Evolutionary conservation across 1,284 basidiomycete species (phyloP).

Genomic region (Cryptococcus sp.): DNA sequence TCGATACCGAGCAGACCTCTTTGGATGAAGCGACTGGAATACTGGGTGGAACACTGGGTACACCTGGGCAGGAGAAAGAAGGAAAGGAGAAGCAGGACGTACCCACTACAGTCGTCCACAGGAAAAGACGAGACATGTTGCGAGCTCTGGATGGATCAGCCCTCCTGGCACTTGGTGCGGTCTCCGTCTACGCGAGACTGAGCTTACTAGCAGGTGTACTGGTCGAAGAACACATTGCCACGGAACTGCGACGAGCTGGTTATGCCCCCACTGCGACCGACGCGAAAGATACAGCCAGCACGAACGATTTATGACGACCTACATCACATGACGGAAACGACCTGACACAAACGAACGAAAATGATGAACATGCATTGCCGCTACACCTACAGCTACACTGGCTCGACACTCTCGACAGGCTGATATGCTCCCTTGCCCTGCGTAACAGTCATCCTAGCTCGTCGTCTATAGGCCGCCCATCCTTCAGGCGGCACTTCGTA

Average conservation of each 20-base stretch:
- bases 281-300: no score
- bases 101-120: conserved; percentile 6
- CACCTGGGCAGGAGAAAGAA: no score
- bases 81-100: no score
- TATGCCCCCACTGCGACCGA: no score
- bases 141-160: conserved; percentile 28
- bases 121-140: conserved; percentile 30
- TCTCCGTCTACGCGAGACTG: background rate
- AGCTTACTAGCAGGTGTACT: conserved; percentile 1
- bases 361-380: background rate
- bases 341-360: background rate
- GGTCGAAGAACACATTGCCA: conserved; percentile 1
- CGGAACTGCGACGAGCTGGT: background rate
- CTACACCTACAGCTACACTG: conserved; percentile 15
- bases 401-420: conserved; percentile 25
- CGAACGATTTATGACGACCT: no score
- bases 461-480: conserved; percentile 39
- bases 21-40: no score
- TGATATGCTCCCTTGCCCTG: conserved; percentile 25
- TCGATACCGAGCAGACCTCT: no score
- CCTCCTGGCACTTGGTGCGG: conserved; percentile 33
- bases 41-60: no score
- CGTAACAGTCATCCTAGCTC: conserved; percentile 17
- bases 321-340: no score
- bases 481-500: conserved; percentile 86